These are phyloP conservation scores for Stramenopiles sp. DNA, from an alignment of 352 stramenopile genomes.

Conservation along the genomic window DNA sequence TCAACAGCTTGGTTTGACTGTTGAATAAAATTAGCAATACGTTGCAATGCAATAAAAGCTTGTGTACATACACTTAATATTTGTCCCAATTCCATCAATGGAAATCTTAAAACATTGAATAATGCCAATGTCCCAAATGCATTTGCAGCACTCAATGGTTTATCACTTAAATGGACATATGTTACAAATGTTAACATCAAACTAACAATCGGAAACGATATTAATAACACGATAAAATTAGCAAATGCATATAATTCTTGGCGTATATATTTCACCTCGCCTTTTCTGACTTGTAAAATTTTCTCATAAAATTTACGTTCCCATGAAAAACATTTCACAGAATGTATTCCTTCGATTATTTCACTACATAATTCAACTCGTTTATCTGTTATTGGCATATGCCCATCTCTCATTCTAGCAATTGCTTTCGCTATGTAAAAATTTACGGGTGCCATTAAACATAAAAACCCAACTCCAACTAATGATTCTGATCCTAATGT, in stretches of 20 bases:
- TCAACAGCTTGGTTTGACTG: too few species aligned
- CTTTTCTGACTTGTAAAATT: neutral
- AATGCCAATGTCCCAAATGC: neutral
- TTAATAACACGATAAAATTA: neutral
- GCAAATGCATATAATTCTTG: neutral
- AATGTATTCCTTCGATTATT: neutral
- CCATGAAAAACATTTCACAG: neutral
- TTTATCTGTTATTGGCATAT: too few species aligned
- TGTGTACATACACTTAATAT: too few species aligned
- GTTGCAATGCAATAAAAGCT: too few species aligned
- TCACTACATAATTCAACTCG: neutral
- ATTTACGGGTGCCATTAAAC: too few species aligned
- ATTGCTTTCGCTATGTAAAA: too few species aligned
- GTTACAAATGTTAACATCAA: neutral
- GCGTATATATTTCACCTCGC: neutral
- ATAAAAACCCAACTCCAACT: too few species aligned
- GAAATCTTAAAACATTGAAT: neutral
- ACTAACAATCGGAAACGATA: neutral
- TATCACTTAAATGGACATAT: neutral
- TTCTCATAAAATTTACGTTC: neutral
- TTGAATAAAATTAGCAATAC: too few species aligned
- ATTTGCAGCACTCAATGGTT: neutral
- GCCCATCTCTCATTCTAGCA: too few species aligned
- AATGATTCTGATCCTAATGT: too few species aligned
- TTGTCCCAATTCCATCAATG: too few species aligned